Evolutionary conservation across 495 filamentous ascomycete genomes (phyloP).

Genomic region (Neurospora sp.): DNA sequence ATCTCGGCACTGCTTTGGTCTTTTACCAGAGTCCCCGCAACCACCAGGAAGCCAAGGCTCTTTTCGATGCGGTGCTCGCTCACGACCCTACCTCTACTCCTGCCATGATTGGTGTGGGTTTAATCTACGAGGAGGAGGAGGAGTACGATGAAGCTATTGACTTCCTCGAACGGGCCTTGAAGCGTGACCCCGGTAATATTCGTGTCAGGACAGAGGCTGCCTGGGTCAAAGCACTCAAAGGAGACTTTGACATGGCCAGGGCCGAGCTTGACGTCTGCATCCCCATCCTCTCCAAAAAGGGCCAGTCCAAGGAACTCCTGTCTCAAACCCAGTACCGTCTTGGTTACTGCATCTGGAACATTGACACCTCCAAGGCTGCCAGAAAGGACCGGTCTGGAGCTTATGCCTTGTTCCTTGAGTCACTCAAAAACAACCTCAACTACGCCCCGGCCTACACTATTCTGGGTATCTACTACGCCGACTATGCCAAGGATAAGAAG

Average conservation of each 20-base stretch:
- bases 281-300: slow-evolving; percentile 39
- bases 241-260: slow-evolving; percentile 54
- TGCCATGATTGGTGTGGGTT: slow-evolving; percentile 78
- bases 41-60: slow-evolving; percentile 70
- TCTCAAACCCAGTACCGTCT: slow-evolving; percentile 81
- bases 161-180: slow-evolving; percentile 64
- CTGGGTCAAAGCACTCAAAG: slow-evolving; percentile 82
- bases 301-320: slow-evolving; percentile 54
- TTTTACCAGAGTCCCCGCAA: slow-evolving; percentile 82
- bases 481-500: slow-evolving; percentile 77
- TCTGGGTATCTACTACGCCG: slow-evolving; percentile 89
- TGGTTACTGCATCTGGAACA: slow-evolving; percentile 80
- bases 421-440: slow-evolving; percentile 79
- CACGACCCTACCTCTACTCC: slow-evolving; percentile 61
- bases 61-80: slow-evolving; percentile 71
- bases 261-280: slow-evolving; percentile 62
- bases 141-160: slow-evolving; percentile 69
- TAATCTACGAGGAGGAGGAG: slow-evolving; percentile 87
- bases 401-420: slow-evolving; percentile 72
- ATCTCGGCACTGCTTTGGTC: slow-evolving; percentile 72
- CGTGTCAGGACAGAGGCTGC: slow-evolving; percentile 72
- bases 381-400: slow-evolving; percentile 64
- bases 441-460: slow-evolving; percentile 88
- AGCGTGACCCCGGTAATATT: slow-evolving; percentile 59
- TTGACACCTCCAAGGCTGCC: slow-evolving; percentile 57